These are phyloP conservation scores for Lachnellula occidentalis DNA, from an alignment of 2,329 filamentous ascomycete species.

Conservation along the genomic window DNA sequence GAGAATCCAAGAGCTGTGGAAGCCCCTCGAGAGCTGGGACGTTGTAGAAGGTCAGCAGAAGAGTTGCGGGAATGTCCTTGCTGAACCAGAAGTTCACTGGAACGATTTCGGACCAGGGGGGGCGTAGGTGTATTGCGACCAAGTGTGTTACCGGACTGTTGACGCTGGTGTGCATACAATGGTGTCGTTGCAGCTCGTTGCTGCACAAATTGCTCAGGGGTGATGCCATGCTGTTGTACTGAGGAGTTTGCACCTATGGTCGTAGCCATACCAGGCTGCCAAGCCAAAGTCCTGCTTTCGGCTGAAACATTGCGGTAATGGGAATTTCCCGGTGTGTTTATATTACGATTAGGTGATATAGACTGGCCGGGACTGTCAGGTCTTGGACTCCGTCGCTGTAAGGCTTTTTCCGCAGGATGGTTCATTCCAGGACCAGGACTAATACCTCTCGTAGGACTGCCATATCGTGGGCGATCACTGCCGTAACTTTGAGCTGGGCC, in stretches of 20 bases:
- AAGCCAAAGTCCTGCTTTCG: conserved; percentile 64
- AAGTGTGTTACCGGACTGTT: conserved; percentile 46
- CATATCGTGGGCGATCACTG: not conserved
- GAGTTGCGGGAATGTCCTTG: conserved; percentile 38
- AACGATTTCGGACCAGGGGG: conserved; percentile 36
- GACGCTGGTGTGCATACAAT: conserved; percentile 54
- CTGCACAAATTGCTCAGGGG: conserved; percentile 78
- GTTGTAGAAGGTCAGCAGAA: conserved; percentile 43
- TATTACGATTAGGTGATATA: conserved; percentile 38
- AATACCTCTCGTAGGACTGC: conserved; percentile 2
- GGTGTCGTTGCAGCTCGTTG: conserved; percentile 60
- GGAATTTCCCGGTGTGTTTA: conserved; percentile 27
- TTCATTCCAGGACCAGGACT: conserved; percentile 12
- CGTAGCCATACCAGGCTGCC: conserved; percentile 68
- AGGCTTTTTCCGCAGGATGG: conserved; percentile 6
- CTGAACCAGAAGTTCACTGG: conserved; percentile 24
- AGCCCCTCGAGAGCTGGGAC: conserved; percentile 56
- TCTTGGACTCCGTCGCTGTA: conserved; percentile 17
- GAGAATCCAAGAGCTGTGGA: conserved; percentile 31
- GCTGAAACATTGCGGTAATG: conserved; percentile 45
- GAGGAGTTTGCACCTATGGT: conserved; percentile 42
- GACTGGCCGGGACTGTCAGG: conserved; percentile 31
- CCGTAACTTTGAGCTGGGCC: conserved; percentile 69
- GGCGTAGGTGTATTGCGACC: conserved; percentile 40
- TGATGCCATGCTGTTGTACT: conserved; percentile 46